Evolutionary conservation across 352 stramenopile genomes (phyloP).

Genomic region (Phytopythium sindhum): DNA sequence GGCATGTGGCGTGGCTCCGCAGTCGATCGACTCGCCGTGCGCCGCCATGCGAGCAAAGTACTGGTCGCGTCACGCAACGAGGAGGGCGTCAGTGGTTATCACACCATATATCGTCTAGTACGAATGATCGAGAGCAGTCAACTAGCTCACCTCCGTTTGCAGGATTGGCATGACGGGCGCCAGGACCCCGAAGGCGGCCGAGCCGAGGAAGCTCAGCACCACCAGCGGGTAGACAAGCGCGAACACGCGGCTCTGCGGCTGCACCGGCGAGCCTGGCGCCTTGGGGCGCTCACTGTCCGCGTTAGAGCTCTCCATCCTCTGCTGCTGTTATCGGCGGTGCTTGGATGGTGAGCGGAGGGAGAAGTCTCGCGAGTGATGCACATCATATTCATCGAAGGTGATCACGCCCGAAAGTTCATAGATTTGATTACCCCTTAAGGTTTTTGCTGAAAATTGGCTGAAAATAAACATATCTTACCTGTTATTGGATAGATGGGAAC

Average conservation of each 20-base stretch:
- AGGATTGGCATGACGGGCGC: conserved; percentile 62
- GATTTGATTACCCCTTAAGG: neutral
- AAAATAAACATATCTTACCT: neutral
- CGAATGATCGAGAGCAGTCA: neutral
- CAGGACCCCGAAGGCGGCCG: conserved; percentile 54
- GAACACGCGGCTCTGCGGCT: conserved; percentile 3
- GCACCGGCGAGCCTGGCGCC: neutral
- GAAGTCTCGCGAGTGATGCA: neutral
- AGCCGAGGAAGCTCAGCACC: conserved; percentile 41
- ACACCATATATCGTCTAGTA: no score
- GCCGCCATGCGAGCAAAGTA: conserved; percentile 68
- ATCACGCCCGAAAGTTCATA: neutral
- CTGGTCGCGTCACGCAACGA: conserved; percentile 16
- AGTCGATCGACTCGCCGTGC: conserved; percentile 49
- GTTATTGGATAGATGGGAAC: neutral
- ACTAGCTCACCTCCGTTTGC: conserved; percentile 47
- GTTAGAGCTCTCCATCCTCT: neutral
- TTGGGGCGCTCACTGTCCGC: neutral
- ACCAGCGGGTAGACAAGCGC: conserved; percentile 31
- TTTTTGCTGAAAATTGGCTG: neutral
- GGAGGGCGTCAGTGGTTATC: neutral
- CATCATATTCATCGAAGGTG: neutral
- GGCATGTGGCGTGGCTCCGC: conserved; percentile 36
- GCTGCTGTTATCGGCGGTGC: neutral
- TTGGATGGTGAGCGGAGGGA: neutral